A percentile compares a stretch with the other conserved stretches of the same genome.
These are phyloP conservation scores for Pittosporum tobira DNA, from an alignment of 129 eudicot species.

Conservation along the genomic window DNA sequence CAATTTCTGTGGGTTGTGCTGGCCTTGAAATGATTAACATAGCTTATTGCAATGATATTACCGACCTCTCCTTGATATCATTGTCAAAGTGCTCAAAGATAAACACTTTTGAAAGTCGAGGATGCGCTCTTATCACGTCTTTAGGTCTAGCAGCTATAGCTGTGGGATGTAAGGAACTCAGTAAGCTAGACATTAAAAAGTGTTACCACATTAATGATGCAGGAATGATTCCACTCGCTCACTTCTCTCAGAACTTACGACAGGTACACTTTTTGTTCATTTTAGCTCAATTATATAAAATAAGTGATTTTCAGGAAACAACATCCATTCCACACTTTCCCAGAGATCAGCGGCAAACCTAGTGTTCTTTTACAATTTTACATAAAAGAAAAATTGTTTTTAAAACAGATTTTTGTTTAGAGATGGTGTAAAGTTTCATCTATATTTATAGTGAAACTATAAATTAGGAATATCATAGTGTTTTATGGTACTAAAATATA, in stretches of 20 bases:
- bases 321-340: too few species aligned
- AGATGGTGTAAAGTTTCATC: too few species aligned
- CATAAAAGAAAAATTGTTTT: too few species aligned
- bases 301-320: not conserved
- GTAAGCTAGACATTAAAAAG: constrained; percentile 73
- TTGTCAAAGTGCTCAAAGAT: constrained; percentile 70
- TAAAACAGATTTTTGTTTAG: too few species aligned
- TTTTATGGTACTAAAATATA: too few species aligned
- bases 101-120: constrained; percentile 83
- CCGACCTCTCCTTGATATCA: constrained; percentile 59
- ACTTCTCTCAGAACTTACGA: constrained; percentile 75
- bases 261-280: too few species aligned
- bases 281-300: too few species aligned
- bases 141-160: constrained; percentile 80
- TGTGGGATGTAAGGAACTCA: constrained; percentile 67
- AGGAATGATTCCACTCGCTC: constrained; percentile 83
- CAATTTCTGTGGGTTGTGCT: constrained; percentile 67
- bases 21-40: constrained; percentile 66
- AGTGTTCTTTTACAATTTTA: too few species aligned
- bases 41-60: constrained; percentile 62
- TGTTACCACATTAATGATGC: constrained; percentile 61
- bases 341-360: too few species aligned
- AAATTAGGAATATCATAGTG: too few species aligned
- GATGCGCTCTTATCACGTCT: constrained; percentile 80
- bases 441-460: too few species aligned